Evolutionary conservation across 1,284 basidiomycete species (phyloP).

Genomic region (Rhizoctonia solani): DNA sequence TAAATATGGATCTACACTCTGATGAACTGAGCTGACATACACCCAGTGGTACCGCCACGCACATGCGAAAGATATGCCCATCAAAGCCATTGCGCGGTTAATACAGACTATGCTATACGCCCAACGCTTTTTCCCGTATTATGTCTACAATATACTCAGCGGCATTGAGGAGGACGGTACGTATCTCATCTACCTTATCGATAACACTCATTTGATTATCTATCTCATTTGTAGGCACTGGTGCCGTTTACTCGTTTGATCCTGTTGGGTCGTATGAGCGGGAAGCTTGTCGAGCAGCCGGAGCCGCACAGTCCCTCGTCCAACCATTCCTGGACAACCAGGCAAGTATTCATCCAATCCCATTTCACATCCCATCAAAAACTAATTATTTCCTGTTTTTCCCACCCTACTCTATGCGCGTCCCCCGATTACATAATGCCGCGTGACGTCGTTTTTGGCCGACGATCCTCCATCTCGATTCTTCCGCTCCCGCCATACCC

Average conservation of each 20-base stretch:
- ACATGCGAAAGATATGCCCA: constrained; percentile 90
- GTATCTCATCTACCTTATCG: too few relatives aligned
- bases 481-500: neutral
- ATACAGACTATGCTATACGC: constrained; percentile 96
- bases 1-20: constrained; percentile 41
- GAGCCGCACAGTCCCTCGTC: constrained; percentile 85
- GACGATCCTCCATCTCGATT: neutral
- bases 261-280: constrained; percentile 95
- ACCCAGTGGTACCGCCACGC: constrained; percentile 91
- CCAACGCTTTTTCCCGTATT: constrained; percentile 94
- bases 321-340: constrained; percentile 98
- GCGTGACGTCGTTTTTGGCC: constrained; percentile 9
- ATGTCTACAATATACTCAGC: constrained; percentile 92
- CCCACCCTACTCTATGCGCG: constrained; percentile 3
- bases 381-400: neutral
- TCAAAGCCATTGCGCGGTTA: constrained; percentile 88
- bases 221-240: constrained; percentile 64
- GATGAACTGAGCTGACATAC: neutral
- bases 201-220: neutral
- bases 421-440: constrained; percentile 10
- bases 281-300: constrained; percentile 90
- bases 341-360: constrained; percentile 57
- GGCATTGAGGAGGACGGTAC: constrained; percentile 92
- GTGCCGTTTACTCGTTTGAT: constrained; percentile 96
- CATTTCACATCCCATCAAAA: constrained; percentile 51